Conservation (phyloP, 2,329 filamentous ascomycete species). For the Sporothrix phasma region DNA sequence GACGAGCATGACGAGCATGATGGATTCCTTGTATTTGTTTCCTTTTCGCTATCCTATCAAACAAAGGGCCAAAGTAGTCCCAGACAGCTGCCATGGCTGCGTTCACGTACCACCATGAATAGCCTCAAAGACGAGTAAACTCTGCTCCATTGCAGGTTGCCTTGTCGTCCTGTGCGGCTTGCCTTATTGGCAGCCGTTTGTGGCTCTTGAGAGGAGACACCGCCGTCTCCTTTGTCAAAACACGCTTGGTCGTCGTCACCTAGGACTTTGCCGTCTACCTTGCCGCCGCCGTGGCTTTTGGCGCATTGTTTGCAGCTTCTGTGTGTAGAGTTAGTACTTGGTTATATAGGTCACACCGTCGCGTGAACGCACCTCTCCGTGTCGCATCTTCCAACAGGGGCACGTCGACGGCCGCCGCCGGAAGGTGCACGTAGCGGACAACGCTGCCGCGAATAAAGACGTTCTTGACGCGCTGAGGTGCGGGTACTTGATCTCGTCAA, state of each 20-base stretch:
- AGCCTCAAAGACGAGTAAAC: too few species aligned
- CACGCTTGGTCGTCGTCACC: not conserved
- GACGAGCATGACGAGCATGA: too few species aligned
- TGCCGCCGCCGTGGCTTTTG: conserved; percentile 34
- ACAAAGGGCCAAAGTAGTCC: too few species aligned
- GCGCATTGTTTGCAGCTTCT: conserved; percentile 50
- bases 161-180: too few species aligned
- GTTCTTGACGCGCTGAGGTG: conserved; percentile 84
- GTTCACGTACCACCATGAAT: too few species aligned
- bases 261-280: conserved; percentile 1
- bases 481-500: conserved; percentile 90
- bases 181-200: not conserved
- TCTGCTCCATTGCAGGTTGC: too few species aligned
- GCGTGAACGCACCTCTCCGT: conserved; percentile 52
- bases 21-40: too few species aligned
- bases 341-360: too few species aligned
- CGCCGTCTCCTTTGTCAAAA: not conserved
- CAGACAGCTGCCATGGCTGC: too few species aligned
- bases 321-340: conserved; percentile 3
- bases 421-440: conserved; percentile 84
- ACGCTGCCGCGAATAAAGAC: conserved; percentile 92
- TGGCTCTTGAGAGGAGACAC: not conserved
- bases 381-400: conserved; percentile 85
- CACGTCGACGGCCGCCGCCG: conserved; percentile 71
- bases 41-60: too few species aligned